Evolutionary conservation across 495 filamentous ascomycete genomes (phyloP).

Genomic region (Symbiotaphrina buchneri): DNA sequence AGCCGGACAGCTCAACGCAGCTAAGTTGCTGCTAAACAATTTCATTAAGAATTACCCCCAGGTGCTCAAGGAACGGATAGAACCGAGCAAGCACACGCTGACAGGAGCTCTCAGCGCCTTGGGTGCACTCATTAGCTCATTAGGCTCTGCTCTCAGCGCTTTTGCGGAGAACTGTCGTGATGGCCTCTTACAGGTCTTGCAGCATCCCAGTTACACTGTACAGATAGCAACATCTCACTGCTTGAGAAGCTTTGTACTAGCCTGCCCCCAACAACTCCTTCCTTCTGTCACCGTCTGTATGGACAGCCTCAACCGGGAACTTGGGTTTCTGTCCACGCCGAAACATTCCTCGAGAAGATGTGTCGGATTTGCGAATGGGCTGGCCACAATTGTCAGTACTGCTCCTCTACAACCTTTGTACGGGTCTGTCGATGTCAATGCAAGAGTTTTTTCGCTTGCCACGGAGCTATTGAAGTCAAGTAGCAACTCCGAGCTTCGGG

Average conservation of each 20-base stretch:
- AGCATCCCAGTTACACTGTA: slow-evolving; percentile 90
- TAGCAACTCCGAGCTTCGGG: slow-evolving; percentile 71
- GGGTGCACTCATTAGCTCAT: slow-evolving; percentile 48
- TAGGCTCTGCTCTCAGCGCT: slow-evolving; percentile 58
- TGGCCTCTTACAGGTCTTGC: slow-evolving; percentile 70
- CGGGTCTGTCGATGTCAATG: slow-evolving; percentile 87
- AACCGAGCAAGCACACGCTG: slow-evolving; percentile 73
- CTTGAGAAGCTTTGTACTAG: slow-evolving; percentile 66
- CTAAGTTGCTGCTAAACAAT: slow-evolving; percentile 64
- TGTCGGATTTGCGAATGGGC: slow-evolving; percentile 79
- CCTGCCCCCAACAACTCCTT: slow-evolving; percentile 76
- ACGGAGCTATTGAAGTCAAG: slow-evolving; percentile 86
- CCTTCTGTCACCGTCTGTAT: slow-evolving; percentile 87
- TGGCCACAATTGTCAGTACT: slow-evolving; percentile 79
- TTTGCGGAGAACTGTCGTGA: slow-evolving; percentile 70
- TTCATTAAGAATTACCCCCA: slow-evolving; percentile 90
- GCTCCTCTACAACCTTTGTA: slow-evolving; percentile 75
- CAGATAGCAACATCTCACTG: slow-evolving; percentile 75
- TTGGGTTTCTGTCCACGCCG: slow-evolving; percentile 49
- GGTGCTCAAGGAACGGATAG: slow-evolving; percentile 71
- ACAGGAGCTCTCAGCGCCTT: slow-evolving; percentile 61
- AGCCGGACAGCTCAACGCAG: slow-evolving; percentile 61
- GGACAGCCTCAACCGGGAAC: slow-evolving; percentile 80
- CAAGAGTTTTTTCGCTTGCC: slow-evolving; percentile 72
- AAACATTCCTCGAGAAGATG: slow-evolving; percentile 68